Evolutionary conservation across 768 basidiomycete species (phyloP).

Genomic region (Mycena amicta): DNA sequence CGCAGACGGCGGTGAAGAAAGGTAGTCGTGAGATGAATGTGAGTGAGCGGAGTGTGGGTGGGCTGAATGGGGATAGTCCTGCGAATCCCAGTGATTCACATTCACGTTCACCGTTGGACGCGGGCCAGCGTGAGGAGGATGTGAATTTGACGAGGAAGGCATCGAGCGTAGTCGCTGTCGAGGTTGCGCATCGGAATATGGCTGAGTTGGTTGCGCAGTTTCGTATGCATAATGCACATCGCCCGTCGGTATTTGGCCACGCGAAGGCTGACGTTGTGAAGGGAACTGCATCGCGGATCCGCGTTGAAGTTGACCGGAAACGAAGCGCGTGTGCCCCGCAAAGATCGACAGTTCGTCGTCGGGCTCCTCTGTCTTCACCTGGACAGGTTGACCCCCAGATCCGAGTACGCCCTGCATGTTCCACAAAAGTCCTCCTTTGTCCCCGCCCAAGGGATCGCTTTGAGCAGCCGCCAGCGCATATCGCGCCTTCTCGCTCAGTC

Average conservation of each 20-base stretch:
- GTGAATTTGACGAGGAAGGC: slow-evolving; percentile 21
- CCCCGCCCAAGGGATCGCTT: slow-evolving; percentile 37
- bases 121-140: background rate
- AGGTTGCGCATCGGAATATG: slow-evolving; percentile 12
- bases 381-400: slow-evolving; percentile 15
- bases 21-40: slow-evolving; percentile 15
- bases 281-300: slow-evolving; percentile 5
- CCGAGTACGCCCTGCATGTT: slow-evolving; percentile 33
- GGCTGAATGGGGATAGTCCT: slow-evolving; percentile 3
- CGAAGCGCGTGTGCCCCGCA: slow-evolving; percentile 65
- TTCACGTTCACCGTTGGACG: slow-evolving; percentile 15
- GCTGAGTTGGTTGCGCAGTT: background rate
- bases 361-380: slow-evolving; percentile 47
- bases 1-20: background rate
- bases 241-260: slow-evolving; percentile 5
- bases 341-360: slow-evolving; percentile 74
- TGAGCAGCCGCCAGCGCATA: slow-evolving; percentile 49
- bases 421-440: slow-evolving; percentile 49
- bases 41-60: background rate
- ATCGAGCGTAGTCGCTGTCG: slow-evolving; percentile 19
- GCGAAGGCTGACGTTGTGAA: slow-evolving; percentile 7
- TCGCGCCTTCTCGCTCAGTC: slow-evolving; percentile 69
- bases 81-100: slow-evolving; percentile 16
- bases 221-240: slow-evolving; percentile 16
- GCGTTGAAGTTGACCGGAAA: slow-evolving; percentile 45